Conservation (phyloP, 2,329 filamentous ascomycete species). For the Colletotrichum sp. region DNA sequence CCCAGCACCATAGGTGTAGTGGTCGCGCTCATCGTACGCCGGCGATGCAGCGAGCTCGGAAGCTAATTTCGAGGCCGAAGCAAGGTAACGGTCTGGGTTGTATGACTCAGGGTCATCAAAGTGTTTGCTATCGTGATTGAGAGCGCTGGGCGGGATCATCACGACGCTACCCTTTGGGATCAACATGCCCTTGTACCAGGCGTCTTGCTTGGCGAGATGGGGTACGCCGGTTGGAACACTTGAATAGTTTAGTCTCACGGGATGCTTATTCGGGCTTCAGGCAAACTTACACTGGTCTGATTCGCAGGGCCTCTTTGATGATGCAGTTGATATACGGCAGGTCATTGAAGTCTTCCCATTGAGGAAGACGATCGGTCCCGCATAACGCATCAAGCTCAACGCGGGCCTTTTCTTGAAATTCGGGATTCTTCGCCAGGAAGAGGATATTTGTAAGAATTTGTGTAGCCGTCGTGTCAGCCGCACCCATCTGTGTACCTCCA, state of each 20-base stretch:
- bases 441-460: slow-evolving; percentile 40
- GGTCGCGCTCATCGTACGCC: slow-evolving; percentile 35
- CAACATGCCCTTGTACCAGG: slow-evolving; percentile 40
- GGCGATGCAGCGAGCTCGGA: slow-evolving; percentile 29
- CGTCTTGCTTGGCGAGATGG: slow-evolving; percentile 30
- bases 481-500: slow-evolving; percentile 35
- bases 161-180: slow-evolving; percentile 44
- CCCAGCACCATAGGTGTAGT: slow-evolving; percentile 53
- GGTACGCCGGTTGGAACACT: background rate
- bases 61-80: slow-evolving; percentile 30
- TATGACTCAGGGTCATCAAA: slow-evolving; percentile 34
- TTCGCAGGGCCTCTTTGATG: slow-evolving; percentile 47
- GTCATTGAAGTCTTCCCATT: slow-evolving; percentile 38
- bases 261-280: background rate
- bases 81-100: slow-evolving; percentile 28
- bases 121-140: slow-evolving; percentile 34
- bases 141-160: slow-evolving; percentile 38
- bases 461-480: slow-evolving; percentile 38
- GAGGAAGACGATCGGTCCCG: slow-evolving; percentile 38
- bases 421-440: slow-evolving; percentile 46
- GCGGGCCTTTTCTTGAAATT: slow-evolving; percentile 44
- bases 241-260: rapidly evolving
- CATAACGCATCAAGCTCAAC: slow-evolving; percentile 43
- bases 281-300: slow-evolving; percentile 37
- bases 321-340: slow-evolving; percentile 46